Base-by-base conservation (phyloP, 257 asterid genomes). In the Euphrasia confusa region DNA sequence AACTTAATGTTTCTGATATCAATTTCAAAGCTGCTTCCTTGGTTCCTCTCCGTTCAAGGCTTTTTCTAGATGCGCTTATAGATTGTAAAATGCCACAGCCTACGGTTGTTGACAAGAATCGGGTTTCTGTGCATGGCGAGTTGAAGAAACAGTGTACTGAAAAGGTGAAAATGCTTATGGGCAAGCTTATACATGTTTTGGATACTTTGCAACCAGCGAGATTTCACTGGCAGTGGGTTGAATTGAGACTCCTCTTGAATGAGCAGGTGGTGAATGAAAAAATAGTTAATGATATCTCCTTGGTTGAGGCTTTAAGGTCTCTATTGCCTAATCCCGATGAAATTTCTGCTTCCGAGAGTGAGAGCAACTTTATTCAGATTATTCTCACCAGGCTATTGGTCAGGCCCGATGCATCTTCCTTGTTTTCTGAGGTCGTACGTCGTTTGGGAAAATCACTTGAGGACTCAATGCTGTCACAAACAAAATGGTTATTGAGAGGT, bases 211-310 rank as follows among this genome's bases (percentile, higher is more conserved):
- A 88, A 77, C 91, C 89, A 56, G 96, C 96, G 40, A 88, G 78
- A 71, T 88, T 88, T 71, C 96, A 88, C 49, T 88, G 91, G 96
- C 96, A 88, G 68, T 88, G 96, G 96, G 83, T 88, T 75, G 91
- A 88, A 71, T 82, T 88, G 58, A 78, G 96, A 79, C 87, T 85
- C 55, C 80, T 88, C n/a, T 77, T 88, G 58, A 79, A 88, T 58
- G 96, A 88, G 54, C 96, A 88, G 74, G 90, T 86, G 15, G 72
- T 85, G 37, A 75, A 78, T 64, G 89, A 85, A 66, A 88, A 85
- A 61, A 72, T 88, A 72, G 91, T 81, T 54, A 69, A 73, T 60
- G 85, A 85, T 61, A 66, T 72, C 60, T 71, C 91, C 54, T 76
- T 88, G 59, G 63, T 63, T 13, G 96, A 88, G 76, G 87, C 91